Conservation (phyloP, 192 early-diverging fungal genomes). For the Rhizophagus sp. region DNA sequence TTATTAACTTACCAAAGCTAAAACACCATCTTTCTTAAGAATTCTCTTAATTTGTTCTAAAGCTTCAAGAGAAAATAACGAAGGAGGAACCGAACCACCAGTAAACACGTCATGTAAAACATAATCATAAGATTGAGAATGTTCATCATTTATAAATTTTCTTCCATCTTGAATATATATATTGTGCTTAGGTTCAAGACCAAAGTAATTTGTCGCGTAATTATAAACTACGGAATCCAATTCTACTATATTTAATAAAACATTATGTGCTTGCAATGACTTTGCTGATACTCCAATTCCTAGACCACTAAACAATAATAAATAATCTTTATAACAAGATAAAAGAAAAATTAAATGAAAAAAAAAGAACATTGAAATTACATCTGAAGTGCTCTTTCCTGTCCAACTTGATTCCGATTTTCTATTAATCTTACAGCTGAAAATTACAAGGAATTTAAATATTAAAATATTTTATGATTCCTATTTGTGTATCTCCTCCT, state of each 20-base stretch:
- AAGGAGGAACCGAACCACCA: slow-evolving; percentile 74
- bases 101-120: slow-evolving; percentile 95
- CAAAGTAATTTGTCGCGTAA: slow-evolving; percentile 71
- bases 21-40: slow-evolving; percentile 72
- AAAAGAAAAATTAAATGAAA: background rate
- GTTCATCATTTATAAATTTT: slow-evolving; percentile 63
- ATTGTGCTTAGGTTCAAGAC: slow-evolving; percentile 48
- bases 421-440: slow-evolving; percentile 21
- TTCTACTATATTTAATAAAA: slow-evolving; percentile 80
- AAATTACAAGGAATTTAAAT: background rate
- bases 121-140: slow-evolving; percentile 68
- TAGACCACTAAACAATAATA: slow-evolving; percentile 54
- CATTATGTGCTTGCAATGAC: slow-evolving; percentile 58
- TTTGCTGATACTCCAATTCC: slow-evolving; percentile 79
- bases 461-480: background rate
- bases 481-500: background rate
- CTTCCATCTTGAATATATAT: slow-evolving; percentile 78
- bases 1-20: slow-evolving; percentile 65
- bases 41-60: slow-evolving; percentile 63
- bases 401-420: background rate
- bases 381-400: slow-evolving; percentile 54
- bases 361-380: background rate
- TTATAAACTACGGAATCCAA: slow-evolving; percentile 76
- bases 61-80: slow-evolving; percentile 76
- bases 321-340: background rate